Base-by-base conservation (phyloP, 1,284 basidiomycete species). In the Schizophyllum amplum region DNA sequence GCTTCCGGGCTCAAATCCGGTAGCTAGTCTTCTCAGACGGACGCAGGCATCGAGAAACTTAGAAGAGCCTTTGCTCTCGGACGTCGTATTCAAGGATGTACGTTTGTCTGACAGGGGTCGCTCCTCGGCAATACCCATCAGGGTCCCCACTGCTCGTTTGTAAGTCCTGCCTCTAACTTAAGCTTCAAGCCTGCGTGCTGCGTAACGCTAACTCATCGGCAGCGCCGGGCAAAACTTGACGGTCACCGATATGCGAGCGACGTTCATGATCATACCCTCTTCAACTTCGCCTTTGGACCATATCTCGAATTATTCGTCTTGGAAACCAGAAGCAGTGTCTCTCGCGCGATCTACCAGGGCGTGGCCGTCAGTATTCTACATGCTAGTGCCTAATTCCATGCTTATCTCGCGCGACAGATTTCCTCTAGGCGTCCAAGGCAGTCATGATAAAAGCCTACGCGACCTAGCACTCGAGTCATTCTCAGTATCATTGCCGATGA, bases 391-490 rank as follows among this genome's bases (percentile, higher is more conserved):
- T 4, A 3, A 9, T 17, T 13, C 2, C 7, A 42, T 42, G 11
- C 2, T 13, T 17, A 42, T 3, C 11, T n/a, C 13, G 7, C 17
- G 2, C 17, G 17, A 3, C 33, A 42, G 33, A 4, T 42, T 42
- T 17, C 33, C 33, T 3, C 17, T 42, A 42, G 23, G n/a, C 17
- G 17, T 15, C n/a, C 11, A 22, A 20, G 48, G 48, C 5, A 24
- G 21, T 24, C 23, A 51, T 1, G 57, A 55, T n/a, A 62, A 56
- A 24, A 62, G 55, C 6, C 49, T 57, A 20, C 24, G 50, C 5
- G 61, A 62, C 42, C 22, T 60, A 11, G 61, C 59, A 11, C n/a
- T 60, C 22, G 61, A 62, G 53, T 62, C 61, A n/a, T 62, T 60
- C 24, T 53, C 61, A 9, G 52, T 60, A 17, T 57, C 59, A 17